Base-by-base conservation (phyloP, 2,329 filamentous ascomycete species). In the Aspergillus cejpii region DNA sequence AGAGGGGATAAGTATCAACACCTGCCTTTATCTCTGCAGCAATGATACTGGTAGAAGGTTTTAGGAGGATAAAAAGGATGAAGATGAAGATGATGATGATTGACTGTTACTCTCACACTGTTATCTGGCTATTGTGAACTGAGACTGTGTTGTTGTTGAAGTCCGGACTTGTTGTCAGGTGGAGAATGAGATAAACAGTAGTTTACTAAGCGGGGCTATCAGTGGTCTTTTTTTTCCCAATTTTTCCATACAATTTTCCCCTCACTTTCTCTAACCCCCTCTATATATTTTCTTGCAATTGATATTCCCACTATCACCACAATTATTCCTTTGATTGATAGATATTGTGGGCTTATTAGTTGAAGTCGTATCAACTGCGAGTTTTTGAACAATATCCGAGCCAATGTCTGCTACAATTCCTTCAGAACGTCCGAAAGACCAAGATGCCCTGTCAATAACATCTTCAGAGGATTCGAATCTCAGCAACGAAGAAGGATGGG, bases 401-500 rank as follows among this genome's bases (percentile, higher is more conserved):
- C 21, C 44, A 28, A 65, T 64, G 62, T 63, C 62, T n/a, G 60
- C 63, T 29, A 51, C 60, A 10, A 53, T 56, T 15, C 42, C 51
- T 37, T 40, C 47, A 37, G 48, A 59, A 6, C 49, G 50, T 21
- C 50, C 49, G 15, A 54, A 50, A 21, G 57, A 62, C 34, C 48
- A 56, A 24, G 56, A 59, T 27, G 47, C 49, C 20, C 60, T 59
- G 41, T 56, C 59, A 7, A 50, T 40, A 24, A 52, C 57, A 2
- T 50, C 62, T 6, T 71, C 69, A 31, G 65, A 66, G 33, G 66
- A 67, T 41, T 73, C 69, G n/a, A 71, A 75, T 59, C 58, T 70
- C 36, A 67, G 71, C 39, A 64, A 69, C 33, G 74, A 77, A 46
- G 74, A 77, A 52, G 74, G 74, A 23, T 78, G 76, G 76, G 70